A percentile compares a stretch with the other conserved stretches of the same genome.
Evolutionary conservation across 768 basidiomycete genomes (phyloP).

Genomic region (Porphyrellus cyaneotinctus): DNA sequence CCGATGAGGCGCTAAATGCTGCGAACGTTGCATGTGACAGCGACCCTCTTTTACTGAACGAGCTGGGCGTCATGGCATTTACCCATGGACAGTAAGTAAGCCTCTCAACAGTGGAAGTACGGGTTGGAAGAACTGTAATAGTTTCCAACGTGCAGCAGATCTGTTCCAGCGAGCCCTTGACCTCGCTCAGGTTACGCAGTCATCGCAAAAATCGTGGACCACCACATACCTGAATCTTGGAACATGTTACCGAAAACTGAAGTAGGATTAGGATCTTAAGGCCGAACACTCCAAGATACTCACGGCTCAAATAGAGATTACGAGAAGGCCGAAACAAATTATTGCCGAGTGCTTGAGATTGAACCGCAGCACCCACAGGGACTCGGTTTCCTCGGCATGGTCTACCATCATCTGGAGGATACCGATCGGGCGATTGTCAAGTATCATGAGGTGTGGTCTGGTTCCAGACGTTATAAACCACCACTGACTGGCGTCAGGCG

Average conservation of each 20-base stretch:
- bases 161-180: constrained; percentile 74
- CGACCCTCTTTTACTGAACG: constrained; percentile 89
- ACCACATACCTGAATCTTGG: constrained; percentile 91
- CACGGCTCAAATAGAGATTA: constrained; percentile 36
- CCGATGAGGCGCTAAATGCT: constrained; percentile 85
- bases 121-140: constrained; percentile 37
- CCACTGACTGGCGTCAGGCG: constrained; percentile 41
- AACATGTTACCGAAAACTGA: constrained; percentile 78
- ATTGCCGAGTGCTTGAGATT: constrained; percentile 77
- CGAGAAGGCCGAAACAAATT: constrained; percentile 68
- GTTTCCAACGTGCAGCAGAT: constrained; percentile 66
- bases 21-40: constrained; percentile 77
- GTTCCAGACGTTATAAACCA: background rate
- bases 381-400: constrained; percentile 85
- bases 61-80: constrained; percentile 89
- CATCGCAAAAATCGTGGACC: constrained; percentile 80
- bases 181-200: constrained; percentile 82
- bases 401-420: constrained; percentile 71
- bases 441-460: constrained; percentile 78
- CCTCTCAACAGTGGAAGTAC: background rate
- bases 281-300: background rate
- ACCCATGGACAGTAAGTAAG: constrained; percentile 72
- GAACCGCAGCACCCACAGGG: constrained; percentile 82
- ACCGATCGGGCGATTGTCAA: constrained; percentile 79
- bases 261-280: constrained; percentile 42